Percentiles rank a stretch among this genome's conserved stretches.
Conservation (phyloP, 2,329 filamentous ascomycete species). For the Stagonosporopsis vannaccii region DNA sequence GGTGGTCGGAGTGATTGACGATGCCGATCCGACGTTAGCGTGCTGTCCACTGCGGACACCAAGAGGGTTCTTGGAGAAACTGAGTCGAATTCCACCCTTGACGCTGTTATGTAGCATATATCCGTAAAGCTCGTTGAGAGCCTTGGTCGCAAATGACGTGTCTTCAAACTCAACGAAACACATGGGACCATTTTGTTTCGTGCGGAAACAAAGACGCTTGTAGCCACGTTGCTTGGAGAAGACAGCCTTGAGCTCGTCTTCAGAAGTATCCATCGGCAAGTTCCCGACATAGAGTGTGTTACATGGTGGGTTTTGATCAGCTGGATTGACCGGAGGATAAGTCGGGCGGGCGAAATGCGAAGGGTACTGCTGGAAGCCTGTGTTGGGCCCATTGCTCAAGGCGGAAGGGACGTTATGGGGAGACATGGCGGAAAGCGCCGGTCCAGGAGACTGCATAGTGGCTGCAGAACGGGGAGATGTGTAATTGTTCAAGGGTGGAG, state of each 20-base stretch:
- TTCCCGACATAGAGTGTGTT: constrained; percentile 99
- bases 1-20: constrained; percentile 59
- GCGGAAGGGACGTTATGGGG: constrained; percentile 65
- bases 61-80: constrained; percentile 96
- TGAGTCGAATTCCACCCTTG: constrained; percentile 92
- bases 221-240: constrained; percentile 95
- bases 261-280: constrained; percentile 86
- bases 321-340: constrained; percentile 88
- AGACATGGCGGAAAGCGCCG: constrained; percentile 50
- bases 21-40: constrained; percentile 60
- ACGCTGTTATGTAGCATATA: constrained; percentile 86
- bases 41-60: constrained; percentile 84
- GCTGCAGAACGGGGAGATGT: constrained; percentile 58
- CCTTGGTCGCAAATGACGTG: constrained; percentile 87
- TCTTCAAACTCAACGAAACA: constrained; percentile 99
- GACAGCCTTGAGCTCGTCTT: constrained; percentile 92
- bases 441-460: constrained; percentile 59
- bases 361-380: constrained; percentile 63
- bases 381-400: constrained; percentile 58
- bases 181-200: constrained; percentile 96
- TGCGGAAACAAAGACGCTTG: constrained; percentile 92
- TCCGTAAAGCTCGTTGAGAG: constrained; percentile 88
- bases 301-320: constrained; percentile 95
- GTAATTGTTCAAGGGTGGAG: constrained; percentile 60
- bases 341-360: constrained; percentile 69